Conservation (phyloP, 1,284 basidiomycete species). For the Rugiboletus extremiorientalis region DNA sequence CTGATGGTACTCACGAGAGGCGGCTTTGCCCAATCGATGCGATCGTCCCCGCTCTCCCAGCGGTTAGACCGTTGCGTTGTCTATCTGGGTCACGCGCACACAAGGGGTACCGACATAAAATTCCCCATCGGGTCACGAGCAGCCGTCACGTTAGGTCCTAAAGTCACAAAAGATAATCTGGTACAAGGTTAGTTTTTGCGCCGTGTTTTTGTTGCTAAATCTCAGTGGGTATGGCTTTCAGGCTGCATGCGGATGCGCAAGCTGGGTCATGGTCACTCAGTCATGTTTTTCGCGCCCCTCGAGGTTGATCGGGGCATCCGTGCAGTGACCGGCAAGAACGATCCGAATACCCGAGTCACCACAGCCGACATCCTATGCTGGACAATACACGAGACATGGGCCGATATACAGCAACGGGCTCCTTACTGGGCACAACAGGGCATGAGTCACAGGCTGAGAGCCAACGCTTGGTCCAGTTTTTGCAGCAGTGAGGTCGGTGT, state of each 20-base stretch:
- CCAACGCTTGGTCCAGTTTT: slow-evolving; percentile 30
- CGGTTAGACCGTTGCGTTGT: not conserved
- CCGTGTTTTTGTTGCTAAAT: rapidly evolving
- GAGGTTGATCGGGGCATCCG: slow-evolving; percentile 38
- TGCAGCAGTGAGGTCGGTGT: not conserved
- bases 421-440: slow-evolving; percentile 49
- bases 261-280: slow-evolving; percentile 45
- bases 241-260: slow-evolving; percentile 50
- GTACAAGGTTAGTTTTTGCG: slow-evolving; percentile 43
- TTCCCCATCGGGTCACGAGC: slow-evolving; percentile 44
- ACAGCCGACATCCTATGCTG: slow-evolving; percentile 40
- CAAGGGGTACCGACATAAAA: slow-evolving; percentile 53
- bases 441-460: slow-evolving; percentile 35
- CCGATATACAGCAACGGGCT: slow-evolving; percentile 37
- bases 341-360: slow-evolving; percentile 9
- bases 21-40: slow-evolving; percentile 36
- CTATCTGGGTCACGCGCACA: slow-evolving; percentile 51
- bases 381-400: slow-evolving; percentile 44
- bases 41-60: slow-evolving; percentile 13
- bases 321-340: slow-evolving; percentile 5
- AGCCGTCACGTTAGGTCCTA: slow-evolving; percentile 51
- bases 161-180: slow-evolving; percentile 50
- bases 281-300: slow-evolving; percentile 46
- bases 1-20: slow-evolving; percentile 41
- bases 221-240: slow-evolving; percentile 7